Base-by-base conservation (phyloP, 495 filamentous ascomycete genomes). In the Penicillium coffeae region DNA sequence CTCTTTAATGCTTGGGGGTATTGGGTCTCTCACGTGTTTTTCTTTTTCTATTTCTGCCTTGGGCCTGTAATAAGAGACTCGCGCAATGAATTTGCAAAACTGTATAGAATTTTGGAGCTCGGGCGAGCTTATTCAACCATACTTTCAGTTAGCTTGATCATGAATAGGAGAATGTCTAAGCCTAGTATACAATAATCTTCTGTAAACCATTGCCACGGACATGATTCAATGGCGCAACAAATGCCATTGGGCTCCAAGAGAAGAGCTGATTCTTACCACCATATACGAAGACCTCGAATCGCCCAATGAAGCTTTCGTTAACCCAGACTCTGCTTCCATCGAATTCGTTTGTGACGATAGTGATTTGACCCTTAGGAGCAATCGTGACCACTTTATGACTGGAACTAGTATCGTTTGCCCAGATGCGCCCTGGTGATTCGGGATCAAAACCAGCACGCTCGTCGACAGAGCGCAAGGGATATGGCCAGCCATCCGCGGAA, bases 161-260 rank as follows among this genome's bases (percentile, higher is more conserved):
- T n/a, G n/a, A n/a, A n/a, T n/a, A n/a, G n/a, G n/a, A n/a, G n/a
- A n/a, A n/a, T n/a, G n/a, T n/a, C n/a, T n/a, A n/a, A n/a, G n/a
- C n/a, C n/a, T n/a, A n/a, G n/a, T n/a, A 50, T 8, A 47, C 4
- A 14, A 22, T 32, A 8, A 60, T 20, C 32, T 44, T 50, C 3
- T 52, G 45, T 10, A 61, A 36, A 2, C 57, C 60, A 4, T 14
- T 14, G 13, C 75, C 73, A 9, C 44, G 8, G 1, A 69, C 22
- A 0, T 27, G 40, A 3, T 75, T 63, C 14, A 81, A 35, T 2
- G 77, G 77, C 5, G 77, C 76, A 9, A 81, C 76, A 55, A 81
- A 75, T 8, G 77, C 76, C 77, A 80, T 80, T 53, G 79, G 77
- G 42, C 72, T 76, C 77, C 77, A 81, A 5, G 73, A 77, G 38